Evolutionary conservation across 176 grass and related monocot species (phyloP), one percentile per base, ranked within the genome.

Genomic region (Rhynchospora breviuscula): DNA sequence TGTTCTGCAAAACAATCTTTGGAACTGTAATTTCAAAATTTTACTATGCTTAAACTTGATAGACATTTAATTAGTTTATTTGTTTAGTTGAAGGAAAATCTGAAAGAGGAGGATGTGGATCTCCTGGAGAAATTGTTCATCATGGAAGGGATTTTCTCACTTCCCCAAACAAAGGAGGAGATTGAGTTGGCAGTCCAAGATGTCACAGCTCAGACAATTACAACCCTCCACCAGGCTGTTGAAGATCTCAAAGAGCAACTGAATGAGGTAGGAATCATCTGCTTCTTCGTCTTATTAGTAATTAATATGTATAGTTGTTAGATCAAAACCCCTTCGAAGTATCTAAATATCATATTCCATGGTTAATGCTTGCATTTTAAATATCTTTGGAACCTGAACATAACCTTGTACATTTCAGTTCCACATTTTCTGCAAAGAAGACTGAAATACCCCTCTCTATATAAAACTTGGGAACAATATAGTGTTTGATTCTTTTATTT

Each of bases 41-140:
- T 10, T 67, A 17, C 10, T 21, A 67, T 40, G 33, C 65, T 18
- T 68, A 43, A 22, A 40, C 26, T 43, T 68, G 8, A 40, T 17
- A 18, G 15, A 40, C 40, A 40, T 43, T 68, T 45, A 21, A 47
- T 71, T 14, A 21, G 43, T 85, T 63, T 59, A 10, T 67, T 12
- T 92, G 17, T 84, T 43, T 90, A 97, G 94, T 86, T 97, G 84
- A 94, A 88, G 83, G 71, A 89, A 85, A 90, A 89, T 79, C 81
- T 97, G 79, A 94, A 90, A 70, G 89, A 97, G 44, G 91, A 90
- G 85, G 88, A 97, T 82, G 85, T 92, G 11, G 85, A 90, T 45
- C 79, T 97, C 45, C 80, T 94, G 53, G 89, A 90, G 61, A 88
- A 92, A 33, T 62, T 97, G 67, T 92, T 92, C 78, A 64, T 83